phyloP scores from a whole-genome alignment of 2,329 filamentous ascomycete genomes.

The Ophiostoma sp. region DNA sequence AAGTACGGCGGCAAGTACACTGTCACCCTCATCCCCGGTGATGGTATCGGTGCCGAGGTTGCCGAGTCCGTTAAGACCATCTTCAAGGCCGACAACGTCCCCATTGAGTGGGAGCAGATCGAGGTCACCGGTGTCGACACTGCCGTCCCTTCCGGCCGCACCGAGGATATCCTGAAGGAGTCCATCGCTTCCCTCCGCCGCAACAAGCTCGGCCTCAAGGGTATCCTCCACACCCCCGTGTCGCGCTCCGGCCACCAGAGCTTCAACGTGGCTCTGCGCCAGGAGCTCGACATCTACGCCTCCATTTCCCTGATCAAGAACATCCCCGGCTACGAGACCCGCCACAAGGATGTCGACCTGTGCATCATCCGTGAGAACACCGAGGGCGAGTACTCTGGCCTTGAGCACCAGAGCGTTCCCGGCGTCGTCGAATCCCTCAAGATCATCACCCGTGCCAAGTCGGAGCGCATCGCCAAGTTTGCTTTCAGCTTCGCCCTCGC shows the following conservation, averaged over 20 bases:
- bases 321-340: slow-evolving; percentile 96
- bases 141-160: slow-evolving; percentile 65
- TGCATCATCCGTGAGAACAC: slow-evolving; percentile 99
- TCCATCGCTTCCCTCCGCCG: slow-evolving; percentile 91
- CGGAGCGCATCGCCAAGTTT: slow-evolving; percentile 98
- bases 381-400: slow-evolving; percentile 97
- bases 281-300: slow-evolving; percentile 99
- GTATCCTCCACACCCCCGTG: slow-evolving; percentile 96
- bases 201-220: slow-evolving; percentile 99
- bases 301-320: slow-evolving; percentile 98
- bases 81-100: slow-evolving; percentile 99
- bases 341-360: slow-evolving; percentile 94
- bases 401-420: slow-evolving; percentile 95
- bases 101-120: slow-evolving; percentile 97
- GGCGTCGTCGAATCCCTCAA: slow-evolving; percentile 99
- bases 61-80: slow-evolving; percentile 98
- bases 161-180: slow-evolving; percentile 92
- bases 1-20: slow-evolving; percentile 99
- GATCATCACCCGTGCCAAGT: slow-evolving; percentile 99
- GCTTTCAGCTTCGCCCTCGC: slow-evolving; percentile 96
- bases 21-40: slow-evolving; percentile 95
- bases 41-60: slow-evolving; percentile 96
- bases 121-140: slow-evolving; percentile 88
- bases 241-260: slow-evolving; percentile 95
- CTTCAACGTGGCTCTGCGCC: slow-evolving; percentile 98